Conservation (phyloP, 495 filamentous ascomycete species). For the Lophiotrema nucula region DNA sequence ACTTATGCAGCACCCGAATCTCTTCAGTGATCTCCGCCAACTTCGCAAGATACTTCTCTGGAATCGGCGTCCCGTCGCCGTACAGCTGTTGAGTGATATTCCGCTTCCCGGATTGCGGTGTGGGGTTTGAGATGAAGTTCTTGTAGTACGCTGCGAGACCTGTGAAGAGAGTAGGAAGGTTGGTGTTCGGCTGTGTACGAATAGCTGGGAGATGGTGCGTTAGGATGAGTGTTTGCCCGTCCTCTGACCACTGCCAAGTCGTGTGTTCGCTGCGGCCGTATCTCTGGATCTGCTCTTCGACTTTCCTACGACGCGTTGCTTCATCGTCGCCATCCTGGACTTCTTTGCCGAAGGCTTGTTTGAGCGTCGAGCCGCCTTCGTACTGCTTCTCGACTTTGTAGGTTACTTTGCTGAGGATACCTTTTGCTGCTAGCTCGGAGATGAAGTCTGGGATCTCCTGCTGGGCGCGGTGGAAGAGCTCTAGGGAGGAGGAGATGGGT, state of each 20-base stretch:
- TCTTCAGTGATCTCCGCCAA: constrained; percentile 52
- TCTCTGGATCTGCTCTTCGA: constrained; percentile 53
- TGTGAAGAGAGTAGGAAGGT: constrained; percentile 54
- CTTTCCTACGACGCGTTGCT: constrained; percentile 45
- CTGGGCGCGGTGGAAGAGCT: constrained; percentile 51
- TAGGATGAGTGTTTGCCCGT: constrained; percentile 40
- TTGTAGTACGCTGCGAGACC: constrained; percentile 50
- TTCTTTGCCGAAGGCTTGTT: constrained; percentile 53
- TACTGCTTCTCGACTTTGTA: constrained; percentile 50
- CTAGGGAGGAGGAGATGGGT: constrained; percentile 52
- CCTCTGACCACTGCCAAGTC: constrained; percentile 52
- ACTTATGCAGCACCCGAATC: constrained; percentile 48
- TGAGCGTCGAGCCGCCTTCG: constrained; percentile 50
- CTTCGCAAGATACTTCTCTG: constrained; percentile 48
- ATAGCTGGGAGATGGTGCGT: constrained; percentile 50
- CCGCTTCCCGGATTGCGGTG: constrained; percentile 25
- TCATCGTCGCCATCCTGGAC: constrained; percentile 49
- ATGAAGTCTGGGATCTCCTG: constrained; percentile 52
- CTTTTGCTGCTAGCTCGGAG: constrained; percentile 47
- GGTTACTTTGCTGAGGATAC: constrained; percentile 46
- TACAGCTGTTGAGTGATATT: constrained; percentile 35
- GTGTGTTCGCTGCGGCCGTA: constrained; percentile 34
- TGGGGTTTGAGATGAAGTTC: constrained; percentile 38
- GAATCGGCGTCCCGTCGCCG: constrained; percentile 54
- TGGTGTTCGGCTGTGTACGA: constrained; percentile 50